A percentile compares a stretch with the other conserved stretches of the same genome.
Evolutionary conservation across 148 eudicot genomes (phyloP).

Genomic region (Rhododendron mucronatum): DNA sequence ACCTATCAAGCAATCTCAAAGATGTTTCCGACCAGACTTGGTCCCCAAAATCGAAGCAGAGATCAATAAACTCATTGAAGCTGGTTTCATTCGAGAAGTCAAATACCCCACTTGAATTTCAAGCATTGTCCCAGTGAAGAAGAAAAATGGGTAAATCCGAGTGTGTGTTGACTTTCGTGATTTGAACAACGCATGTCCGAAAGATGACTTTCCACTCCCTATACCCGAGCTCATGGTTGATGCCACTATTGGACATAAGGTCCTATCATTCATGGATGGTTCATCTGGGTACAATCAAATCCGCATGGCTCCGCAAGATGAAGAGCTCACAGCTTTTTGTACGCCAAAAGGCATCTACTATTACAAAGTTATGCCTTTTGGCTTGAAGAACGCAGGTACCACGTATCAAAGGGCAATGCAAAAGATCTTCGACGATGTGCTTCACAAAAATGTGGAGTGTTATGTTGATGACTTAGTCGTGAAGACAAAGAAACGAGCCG

Average conservation of each 20-base stretch:
- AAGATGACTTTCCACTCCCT: neutral
- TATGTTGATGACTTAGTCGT: no score
- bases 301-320: no score
- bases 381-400: no score
- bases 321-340: no score
- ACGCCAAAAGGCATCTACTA: no score
- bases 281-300: neutral
- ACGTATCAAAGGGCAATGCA: no score
- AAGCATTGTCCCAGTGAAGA: neutral
- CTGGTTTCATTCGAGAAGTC: neutral
- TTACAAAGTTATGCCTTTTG: no score
- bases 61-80: neutral
- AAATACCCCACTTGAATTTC: neutral
- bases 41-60: neutral
- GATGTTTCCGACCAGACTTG: neutral
- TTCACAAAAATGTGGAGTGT: no score
- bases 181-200: neutral
- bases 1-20: neutral
- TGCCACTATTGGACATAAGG: neutral
- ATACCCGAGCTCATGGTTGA: neutral
- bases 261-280: no score
- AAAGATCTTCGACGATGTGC: no score
- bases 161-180: neutral
- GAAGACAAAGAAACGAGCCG: no score
- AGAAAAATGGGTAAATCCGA: neutral